These are phyloP conservation scores for Neofusicoccum laricinum DNA, from an alignment of 2,329 filamentous ascomycete genomes.

Conservation along the genomic window DNA sequence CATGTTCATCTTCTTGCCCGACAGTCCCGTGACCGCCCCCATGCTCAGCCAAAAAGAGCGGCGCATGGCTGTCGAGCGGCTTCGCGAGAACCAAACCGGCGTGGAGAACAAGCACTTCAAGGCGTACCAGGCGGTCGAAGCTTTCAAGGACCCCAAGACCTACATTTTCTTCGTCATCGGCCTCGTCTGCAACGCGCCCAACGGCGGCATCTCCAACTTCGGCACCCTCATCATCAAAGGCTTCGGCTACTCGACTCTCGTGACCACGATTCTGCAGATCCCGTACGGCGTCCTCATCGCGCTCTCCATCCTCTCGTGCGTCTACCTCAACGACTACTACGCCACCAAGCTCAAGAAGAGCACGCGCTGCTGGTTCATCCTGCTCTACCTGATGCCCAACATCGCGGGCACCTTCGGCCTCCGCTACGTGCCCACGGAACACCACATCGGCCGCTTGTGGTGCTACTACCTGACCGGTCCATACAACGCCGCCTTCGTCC, in stretches of 20 bases:
- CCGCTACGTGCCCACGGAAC: conserved; percentile 50
- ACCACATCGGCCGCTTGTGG: conserved; percentile 54
- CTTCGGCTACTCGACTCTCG: conserved; percentile 41
- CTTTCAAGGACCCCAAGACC: conserved; percentile 44
- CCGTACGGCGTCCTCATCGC: conserved; percentile 26
- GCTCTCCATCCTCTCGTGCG: conserved; percentile 24
- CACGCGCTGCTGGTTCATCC: conserved; percentile 17
- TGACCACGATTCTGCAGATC: conserved; percentile 32
- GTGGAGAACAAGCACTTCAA: conserved; percentile 54
- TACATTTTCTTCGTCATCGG: conserved; percentile 41
- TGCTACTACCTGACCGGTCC: conserved; percentile 58
- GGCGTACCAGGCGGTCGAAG: conserved; percentile 44
- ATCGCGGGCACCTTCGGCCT: conserved; percentile 59
- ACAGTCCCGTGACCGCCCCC: conserved; percentile 39
- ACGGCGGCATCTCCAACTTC: conserved; percentile 42
- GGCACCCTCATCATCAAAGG: conserved; percentile 37
- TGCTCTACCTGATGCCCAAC: conserved; percentile 38
- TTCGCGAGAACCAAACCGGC: conserved; percentile 49
- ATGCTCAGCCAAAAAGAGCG: conserved; percentile 24
- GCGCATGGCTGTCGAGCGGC: conserved; percentile 34
- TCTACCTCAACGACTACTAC: conserved; percentile 17
- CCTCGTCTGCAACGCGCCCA: conserved; percentile 34
- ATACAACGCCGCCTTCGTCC: conserved; percentile 54
- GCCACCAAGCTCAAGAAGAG: conserved; percentile 4
- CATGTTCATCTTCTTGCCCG: conserved; percentile 56